Evolutionary conservation across 352 stramenopile species (phyloP), one percentile per base, ranked within the genome.

Genomic region (Phytophthora ohioensis): DNA sequence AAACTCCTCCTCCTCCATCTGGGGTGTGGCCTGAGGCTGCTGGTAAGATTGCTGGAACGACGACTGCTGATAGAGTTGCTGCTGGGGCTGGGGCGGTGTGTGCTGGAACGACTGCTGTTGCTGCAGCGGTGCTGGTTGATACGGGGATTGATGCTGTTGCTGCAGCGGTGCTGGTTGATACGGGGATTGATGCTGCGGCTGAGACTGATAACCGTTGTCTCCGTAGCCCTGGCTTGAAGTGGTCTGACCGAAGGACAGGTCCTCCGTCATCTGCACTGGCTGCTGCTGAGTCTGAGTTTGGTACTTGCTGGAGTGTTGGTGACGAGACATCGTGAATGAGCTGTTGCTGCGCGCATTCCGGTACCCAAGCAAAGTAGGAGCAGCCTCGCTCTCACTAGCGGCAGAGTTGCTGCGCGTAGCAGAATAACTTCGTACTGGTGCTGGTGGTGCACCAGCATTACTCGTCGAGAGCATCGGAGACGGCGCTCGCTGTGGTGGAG

Each of bases 1-100:
- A 49, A 84, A 81, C 36, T 91, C 82, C 9, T 82, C 75, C 13
- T 81, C 73, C 32, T 78, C 71, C 46, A 76, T 73, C 53, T 69
- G 70, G 17, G 62, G 46, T 10, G 61, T 31, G 7, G 61, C 21
- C 31, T 67, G 67, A 8, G 57, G 59, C 31, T 71, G 57, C 36
- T 59, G 64, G 34, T 61, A 66, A 45, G 67, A 69, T 12, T 69
- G 61, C 30, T 60, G 53, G 39, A 61, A 67, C 10, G 57, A 66
- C 36, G 42, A 57, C 31, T 67, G 62, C 52, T 73, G 62, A 47
- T 67, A 66, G 39, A 68, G 38, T 32, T 64, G 55, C 46, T 71
- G 72, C 52, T 69, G 71, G 13, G 49, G 32, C 34, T 61, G 46
- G 12, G 38, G 47, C 27, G 42, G 48, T 36, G 55, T 34, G 5